Conservation (phyloP, 495 filamentous ascomycete genomes). For the Podospora australis region DNA sequence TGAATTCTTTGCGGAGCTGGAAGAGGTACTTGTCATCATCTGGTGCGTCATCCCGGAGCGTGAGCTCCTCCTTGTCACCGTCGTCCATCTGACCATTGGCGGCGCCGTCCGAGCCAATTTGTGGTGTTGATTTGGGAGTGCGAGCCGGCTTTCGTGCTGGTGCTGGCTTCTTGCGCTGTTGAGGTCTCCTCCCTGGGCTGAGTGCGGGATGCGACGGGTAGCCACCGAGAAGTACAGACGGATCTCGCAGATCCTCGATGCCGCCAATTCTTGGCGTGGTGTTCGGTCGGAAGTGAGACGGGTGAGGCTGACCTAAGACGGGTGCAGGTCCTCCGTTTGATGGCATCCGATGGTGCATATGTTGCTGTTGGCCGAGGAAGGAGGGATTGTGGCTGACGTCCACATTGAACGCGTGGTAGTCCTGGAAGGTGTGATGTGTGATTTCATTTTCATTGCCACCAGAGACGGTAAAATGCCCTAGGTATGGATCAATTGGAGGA, state of each 20-base stretch:
- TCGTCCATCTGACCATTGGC: constrained; percentile 8
- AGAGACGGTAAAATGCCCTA: constrained; percentile 28
- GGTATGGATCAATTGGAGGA: constrained; percentile 26
- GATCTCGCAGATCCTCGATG: constrained; percentile 25
- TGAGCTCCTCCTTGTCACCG: constrained; percentile 21
- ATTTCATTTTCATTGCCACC: constrained; percentile 18
- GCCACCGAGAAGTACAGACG: constrained; percentile 13
- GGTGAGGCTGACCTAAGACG: constrained; percentile 17
- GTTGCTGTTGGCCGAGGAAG: constrained; percentile 11
- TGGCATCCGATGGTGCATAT: constrained; percentile 23
- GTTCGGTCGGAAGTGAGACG: constrained; percentile 17
- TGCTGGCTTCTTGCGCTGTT: constrained; percentile 20
- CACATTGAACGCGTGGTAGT: constrained; percentile 18
- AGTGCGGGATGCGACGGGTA: constrained; percentile 25
- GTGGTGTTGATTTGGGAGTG: constrained; percentile 18
- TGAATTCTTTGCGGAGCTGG: constrained; percentile 34
- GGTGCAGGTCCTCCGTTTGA: constrained; percentile 16
- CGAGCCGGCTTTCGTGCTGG: constrained; percentile 17
- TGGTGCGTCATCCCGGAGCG: constrained; percentile 36
- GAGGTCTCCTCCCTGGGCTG: constrained; percentile 17
- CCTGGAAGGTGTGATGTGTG: constrained; percentile 19
- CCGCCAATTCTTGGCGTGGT: constrained; percentile 15
- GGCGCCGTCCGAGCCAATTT: constrained; percentile 8
- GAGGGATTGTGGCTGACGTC: constrained; percentile 7
- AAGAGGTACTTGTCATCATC: constrained; percentile 42